Percentiles rank a stretch among this genome's conserved stretches.
Evolutionary conservation across 768 basidiomycete species (phyloP).

Genomic region (Tubosaeta brunneosetosa): DNA sequence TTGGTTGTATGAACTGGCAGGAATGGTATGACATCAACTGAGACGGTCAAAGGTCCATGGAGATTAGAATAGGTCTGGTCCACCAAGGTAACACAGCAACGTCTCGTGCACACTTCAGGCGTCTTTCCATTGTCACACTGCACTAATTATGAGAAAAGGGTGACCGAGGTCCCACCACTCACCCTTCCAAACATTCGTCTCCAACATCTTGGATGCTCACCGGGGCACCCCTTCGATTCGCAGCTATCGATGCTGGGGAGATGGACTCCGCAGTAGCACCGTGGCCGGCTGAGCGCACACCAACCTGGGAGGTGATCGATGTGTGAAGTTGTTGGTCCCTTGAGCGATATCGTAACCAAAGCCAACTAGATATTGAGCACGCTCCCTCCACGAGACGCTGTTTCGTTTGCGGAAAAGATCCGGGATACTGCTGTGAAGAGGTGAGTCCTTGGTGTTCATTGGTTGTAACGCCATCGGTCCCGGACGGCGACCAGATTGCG

Average conservation of each 20-base stretch:
- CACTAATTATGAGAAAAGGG: background rate
- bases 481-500: constrained; percentile 45
- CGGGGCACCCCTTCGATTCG: constrained; percentile 29
- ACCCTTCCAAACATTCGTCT: constrained; percentile 5
- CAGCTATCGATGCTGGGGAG: constrained; percentile 50
- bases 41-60: background rate
- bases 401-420: constrained; percentile 38
- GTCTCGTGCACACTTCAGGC: background rate
- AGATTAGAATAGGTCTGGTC: background rate
- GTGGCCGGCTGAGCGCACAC: constrained; percentile 49
- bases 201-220: constrained; percentile 13
- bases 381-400: constrained; percentile 52
- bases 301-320: constrained; percentile 41
- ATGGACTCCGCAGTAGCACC: constrained; percentile 57
- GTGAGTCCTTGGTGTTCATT: constrained; percentile 35
- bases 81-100: background rate
- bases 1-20: background rate
- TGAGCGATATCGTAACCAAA: constrained; percentile 33
- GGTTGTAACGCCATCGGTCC: constrained; percentile 61
- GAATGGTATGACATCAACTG: background rate
- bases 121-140: background rate
- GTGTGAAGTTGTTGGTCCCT: constrained; percentile 39
- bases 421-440: constrained; percentile 2
- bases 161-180: constrained; percentile 11
- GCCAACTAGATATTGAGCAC: constrained; percentile 52